phyloP scores from a whole-genome alignment of 108 stramenopile species.

The Licmophora abbreviata region DNA sequence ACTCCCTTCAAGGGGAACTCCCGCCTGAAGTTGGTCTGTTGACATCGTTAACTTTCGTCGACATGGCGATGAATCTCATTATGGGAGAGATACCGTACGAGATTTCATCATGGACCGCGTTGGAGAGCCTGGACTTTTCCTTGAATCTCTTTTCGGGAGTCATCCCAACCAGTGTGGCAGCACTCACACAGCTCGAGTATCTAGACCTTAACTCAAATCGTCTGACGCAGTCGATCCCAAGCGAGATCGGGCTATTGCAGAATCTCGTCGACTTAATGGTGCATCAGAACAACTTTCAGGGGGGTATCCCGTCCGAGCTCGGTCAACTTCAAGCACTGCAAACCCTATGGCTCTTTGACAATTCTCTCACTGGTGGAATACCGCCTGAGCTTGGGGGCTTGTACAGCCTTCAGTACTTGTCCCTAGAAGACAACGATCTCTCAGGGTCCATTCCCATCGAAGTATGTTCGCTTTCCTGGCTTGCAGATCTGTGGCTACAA shows the following conservation, averaged over 20 bases:
- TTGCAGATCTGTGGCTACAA: too few relatives aligned
- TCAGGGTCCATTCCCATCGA: constrained; percentile 36
- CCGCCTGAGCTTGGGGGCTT: constrained; percentile 6
- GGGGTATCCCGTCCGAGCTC: constrained; percentile 8
- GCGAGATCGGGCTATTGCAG: constrained; percentile 1
- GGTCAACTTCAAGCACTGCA: constrained; percentile 1
- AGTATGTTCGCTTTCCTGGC: too few relatives aligned
- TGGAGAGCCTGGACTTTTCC: background rate
- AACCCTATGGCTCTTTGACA: background rate
- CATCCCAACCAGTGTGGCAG: background rate
- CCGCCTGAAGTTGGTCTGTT: constrained; percentile 8
- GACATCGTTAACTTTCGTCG: too few relatives aligned
- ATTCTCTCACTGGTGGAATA: constrained; percentile 4
- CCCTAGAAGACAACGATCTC: constrained; percentile 8
- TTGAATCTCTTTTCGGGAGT: background rate
- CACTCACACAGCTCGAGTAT: constrained; percentile 12
- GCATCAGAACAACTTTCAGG: background rate
- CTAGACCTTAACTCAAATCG: background rate
- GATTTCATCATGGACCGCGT: too few relatives aligned
- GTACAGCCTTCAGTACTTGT: background rate
- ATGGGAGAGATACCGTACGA: too few relatives aligned
- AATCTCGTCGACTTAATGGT: background rate
- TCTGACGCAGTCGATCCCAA: constrained; percentile 1
- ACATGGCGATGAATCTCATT: too few relatives aligned
- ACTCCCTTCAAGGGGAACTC: too few relatives aligned